A percentile compares a stretch with the other conserved stretches of the same genome.
Evolutionary conservation across 2,329 filamentous ascomycete genomes (phyloP).

Genomic region (Fusarium virguliforme): DNA sequence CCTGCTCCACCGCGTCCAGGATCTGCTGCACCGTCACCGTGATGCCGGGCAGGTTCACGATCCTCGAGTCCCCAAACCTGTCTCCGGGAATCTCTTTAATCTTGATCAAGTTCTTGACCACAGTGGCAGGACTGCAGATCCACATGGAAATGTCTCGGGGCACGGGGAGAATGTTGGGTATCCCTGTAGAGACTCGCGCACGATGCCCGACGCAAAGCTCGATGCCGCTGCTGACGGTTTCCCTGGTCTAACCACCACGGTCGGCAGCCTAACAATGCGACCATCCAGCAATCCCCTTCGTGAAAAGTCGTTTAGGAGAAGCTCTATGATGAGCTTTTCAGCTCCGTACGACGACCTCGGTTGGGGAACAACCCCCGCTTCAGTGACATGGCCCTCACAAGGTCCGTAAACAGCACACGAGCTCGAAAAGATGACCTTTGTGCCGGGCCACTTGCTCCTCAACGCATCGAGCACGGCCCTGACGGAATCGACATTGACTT

Average conservation of each 20-base stretch:
- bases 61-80: conserved; percentile 58
- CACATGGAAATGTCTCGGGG: conserved; percentile 64
- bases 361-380: conserved; percentile 56
- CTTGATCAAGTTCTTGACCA: conserved; percentile 66
- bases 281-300: conserved; percentile 71
- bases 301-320: conserved; percentile 55
- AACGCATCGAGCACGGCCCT: conserved; percentile 68
- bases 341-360: conserved; percentile 73
- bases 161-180: conserved; percentile 64
- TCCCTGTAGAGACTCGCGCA: conserved; percentile 69
- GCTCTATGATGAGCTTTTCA: conserved; percentile 74
- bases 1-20: conserved; percentile 64
- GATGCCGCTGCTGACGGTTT: conserved; percentile 73
- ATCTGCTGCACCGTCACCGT: conserved; percentile 70
- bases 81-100: conserved; percentile 60
- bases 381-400: conserved; percentile 33
- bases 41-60: conserved; percentile 68
- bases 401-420: conserved; percentile 73
- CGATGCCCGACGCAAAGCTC: conserved; percentile 74
- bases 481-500: conserved; percentile 73
- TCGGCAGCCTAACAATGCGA: conserved; percentile 71
- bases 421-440: conserved; percentile 71
- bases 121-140: conserved; percentile 67
- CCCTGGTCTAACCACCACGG: conserved; percentile 73
- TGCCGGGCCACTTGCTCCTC: conserved; percentile 61